A percentile compares a stretch with the other conserved stretches of the same genome.
These are phyloP conservation scores for Clarireedia monteithiana DNA, from an alignment of 2,329 filamentous ascomycete species.

Conservation along the genomic window DNA sequence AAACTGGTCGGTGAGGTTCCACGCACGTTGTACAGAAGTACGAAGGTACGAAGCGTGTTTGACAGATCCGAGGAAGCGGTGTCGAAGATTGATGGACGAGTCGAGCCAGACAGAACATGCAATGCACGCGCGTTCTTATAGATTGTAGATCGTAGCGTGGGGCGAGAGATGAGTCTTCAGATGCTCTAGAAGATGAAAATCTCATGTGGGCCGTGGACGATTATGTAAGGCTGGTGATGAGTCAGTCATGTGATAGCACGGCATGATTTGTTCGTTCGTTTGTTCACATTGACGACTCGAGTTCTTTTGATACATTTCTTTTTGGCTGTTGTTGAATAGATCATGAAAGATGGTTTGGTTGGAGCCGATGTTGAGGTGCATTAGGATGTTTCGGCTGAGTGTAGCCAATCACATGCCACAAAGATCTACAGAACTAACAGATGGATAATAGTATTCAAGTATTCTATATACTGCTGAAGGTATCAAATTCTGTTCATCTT, in stretches of 20 bases:
- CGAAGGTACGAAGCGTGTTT: too few relatives aligned
- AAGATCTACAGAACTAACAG: background rate
- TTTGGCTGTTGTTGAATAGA: too few relatives aligned
- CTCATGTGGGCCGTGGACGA: background rate
- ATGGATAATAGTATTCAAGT: too few relatives aligned
- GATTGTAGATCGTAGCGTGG: background rate
- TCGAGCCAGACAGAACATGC: background rate
- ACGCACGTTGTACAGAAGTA: background rate
- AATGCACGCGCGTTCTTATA: background rate
- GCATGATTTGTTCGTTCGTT: background rate
- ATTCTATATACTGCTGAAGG: background rate
- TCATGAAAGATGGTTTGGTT: too few relatives aligned
- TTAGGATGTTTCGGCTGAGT: background rate
- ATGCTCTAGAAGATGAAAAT: background rate
- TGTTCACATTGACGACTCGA: too few relatives aligned
- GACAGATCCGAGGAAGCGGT: background rate
- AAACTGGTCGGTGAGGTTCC: background rate
- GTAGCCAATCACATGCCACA: background rate
- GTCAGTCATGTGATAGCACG: background rate
- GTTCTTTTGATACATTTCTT: too few relatives aligned
- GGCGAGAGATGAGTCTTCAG: background rate
- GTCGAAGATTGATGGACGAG: background rate
- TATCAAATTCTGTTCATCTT: background rate
- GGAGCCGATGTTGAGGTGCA: background rate
- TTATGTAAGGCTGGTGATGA: background rate